Evolutionary conservation across 208 protist genomes (phyloP).

Genomic region (Naegleria fowleri): DNA sequence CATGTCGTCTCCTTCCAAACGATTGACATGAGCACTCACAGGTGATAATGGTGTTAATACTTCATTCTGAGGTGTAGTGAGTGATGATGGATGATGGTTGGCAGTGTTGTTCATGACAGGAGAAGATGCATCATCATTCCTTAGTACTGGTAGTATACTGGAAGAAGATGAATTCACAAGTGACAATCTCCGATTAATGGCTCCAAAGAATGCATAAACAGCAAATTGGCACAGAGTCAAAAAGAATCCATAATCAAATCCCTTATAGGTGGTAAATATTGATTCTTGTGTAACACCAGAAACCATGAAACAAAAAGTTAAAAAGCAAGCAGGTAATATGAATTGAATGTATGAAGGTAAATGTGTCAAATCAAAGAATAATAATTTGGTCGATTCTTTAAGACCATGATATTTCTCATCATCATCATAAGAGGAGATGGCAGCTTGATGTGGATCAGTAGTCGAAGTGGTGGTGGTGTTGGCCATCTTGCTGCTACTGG

Average conservation of each 20-base stretch:
- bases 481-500: not conserved
- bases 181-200: not conserved
- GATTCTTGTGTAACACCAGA: conserved; percentile 11
- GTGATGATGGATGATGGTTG: too few species aligned
- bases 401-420: too few species aligned
- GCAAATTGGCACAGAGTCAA: not conserved
- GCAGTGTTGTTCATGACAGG: too few species aligned
- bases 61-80: too few species aligned
- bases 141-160: too few species aligned
- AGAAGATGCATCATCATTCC: too few species aligned
- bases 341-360: not conserved
- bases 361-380: conserved; percentile 13
- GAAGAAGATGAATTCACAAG: not conserved
- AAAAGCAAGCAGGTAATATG: not conserved
- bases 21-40: too few species aligned
- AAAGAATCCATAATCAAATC: conserved; percentile 30
- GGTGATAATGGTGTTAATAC: too few species aligned
- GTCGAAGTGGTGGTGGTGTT: not conserved
- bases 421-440: too few species aligned
- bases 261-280: not conserved
- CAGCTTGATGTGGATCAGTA: not conserved
- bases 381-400: not conserved
- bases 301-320: not conserved
- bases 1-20: too few species aligned
- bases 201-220: not conserved